Evolutionary conservation across 192 early-diverging fungal genomes (phyloP).

Genomic region (Rhizophagus clarus): DNA sequence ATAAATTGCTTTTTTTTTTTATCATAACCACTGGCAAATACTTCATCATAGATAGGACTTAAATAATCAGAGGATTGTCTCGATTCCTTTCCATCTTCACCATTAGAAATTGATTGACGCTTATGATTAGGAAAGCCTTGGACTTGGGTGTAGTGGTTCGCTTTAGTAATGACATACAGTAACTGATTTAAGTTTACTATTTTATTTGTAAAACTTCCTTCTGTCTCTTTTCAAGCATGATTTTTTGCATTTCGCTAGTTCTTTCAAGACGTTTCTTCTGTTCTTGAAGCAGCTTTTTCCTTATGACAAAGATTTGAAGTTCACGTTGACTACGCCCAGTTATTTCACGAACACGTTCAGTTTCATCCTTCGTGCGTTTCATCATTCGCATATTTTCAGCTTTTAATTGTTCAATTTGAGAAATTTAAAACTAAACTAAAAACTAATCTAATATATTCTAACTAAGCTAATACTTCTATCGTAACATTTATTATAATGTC

Average conservation of each 20-base stretch:
- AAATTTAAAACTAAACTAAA: no score
- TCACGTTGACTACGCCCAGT: conserved; percentile 57
- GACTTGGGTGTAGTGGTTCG: conserved; percentile 50
- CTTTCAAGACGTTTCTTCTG: conserved; percentile 56
- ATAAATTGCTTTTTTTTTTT: conserved; percentile 58
- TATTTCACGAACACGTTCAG: conserved; percentile 61
- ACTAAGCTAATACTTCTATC: no score
- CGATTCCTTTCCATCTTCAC: conserved; percentile 22
- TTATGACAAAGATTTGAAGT: conserved; percentile 59
- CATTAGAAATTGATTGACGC: conserved; percentile 14
- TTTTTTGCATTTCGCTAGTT: conserved; percentile 54
- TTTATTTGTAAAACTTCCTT: conserved; percentile 51
- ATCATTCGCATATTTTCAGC: conserved; percentile 76
- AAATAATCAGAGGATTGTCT: conserved; percentile 31
- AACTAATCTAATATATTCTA: no score
- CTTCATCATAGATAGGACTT: conserved; percentile 24
- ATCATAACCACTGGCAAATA: conserved; percentile 36
- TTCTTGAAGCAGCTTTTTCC: conserved; percentile 52
- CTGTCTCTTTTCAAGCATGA: conserved; percentile 58
- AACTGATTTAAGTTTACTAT: conserved; percentile 49
- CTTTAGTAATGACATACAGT: conserved; percentile 54
- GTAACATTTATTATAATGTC: no score
- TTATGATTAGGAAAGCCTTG: conserved; percentile 35
- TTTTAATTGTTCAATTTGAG: conserved; percentile 72
- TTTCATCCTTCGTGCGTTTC: conserved; percentile 72